These are phyloP conservation scores for Solanum medicagineum DNA, from an alignment of 257 asterid genomes.

Conservation along the genomic window DNA sequence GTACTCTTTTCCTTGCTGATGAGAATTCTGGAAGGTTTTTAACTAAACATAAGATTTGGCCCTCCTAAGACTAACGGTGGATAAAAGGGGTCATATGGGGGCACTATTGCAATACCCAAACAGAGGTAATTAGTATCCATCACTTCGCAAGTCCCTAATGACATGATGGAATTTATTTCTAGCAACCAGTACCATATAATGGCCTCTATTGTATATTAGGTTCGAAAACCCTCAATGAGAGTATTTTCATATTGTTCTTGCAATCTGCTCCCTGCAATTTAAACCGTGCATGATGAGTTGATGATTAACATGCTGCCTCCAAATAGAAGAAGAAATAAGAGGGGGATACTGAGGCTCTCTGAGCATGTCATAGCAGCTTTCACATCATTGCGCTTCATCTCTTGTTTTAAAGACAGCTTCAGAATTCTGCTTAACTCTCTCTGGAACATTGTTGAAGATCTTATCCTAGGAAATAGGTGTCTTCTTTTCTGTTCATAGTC, in stretches of 20 bases:
- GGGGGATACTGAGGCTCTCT: neutral
- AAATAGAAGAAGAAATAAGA: too few species aligned
- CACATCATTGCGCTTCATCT: neutral
- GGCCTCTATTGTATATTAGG: neutral
- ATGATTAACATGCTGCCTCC: neutral
- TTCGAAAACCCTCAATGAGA: neutral
- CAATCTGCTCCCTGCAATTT: neutral
- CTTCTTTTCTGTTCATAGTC: neutral
- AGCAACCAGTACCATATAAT: neutral
- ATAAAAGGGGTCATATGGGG: neutral
- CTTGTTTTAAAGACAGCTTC: neutral
- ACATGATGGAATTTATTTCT: neutral
- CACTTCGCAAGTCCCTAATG: neutral
- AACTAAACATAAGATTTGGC: neutral
- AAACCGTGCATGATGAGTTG: neutral
- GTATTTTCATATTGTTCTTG: neutral
- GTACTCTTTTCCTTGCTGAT: neutral
- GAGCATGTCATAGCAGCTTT: neutral
- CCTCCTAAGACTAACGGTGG: neutral
- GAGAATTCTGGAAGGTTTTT: neutral
- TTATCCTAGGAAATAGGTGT: neutral
- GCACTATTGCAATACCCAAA: neutral
- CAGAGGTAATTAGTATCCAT: neutral
- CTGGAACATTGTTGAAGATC: neutral
- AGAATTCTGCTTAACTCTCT: neutral